Evolutionary conservation across 805 yeast genomes (phyloP).

Genomic region (Barnettozyma sp.): DNA sequence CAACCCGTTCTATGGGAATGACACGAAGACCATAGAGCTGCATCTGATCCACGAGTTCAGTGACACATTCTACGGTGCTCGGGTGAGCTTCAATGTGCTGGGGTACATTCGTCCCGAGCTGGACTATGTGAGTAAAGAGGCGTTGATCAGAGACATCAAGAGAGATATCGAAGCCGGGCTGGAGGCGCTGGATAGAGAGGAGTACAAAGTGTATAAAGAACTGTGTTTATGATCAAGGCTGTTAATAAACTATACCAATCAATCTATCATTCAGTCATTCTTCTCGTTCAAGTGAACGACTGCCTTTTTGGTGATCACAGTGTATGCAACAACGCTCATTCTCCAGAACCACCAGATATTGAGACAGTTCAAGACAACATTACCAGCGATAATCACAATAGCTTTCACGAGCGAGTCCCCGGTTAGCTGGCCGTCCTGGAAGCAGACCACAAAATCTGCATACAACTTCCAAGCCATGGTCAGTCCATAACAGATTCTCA

Average conservation of each 20-base stretch:
- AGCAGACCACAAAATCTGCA: conserved; percentile 34
- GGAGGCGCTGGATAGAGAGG: conserved; percentile 38
- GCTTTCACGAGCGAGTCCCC: conserved; percentile 27
- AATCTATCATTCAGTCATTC: background rate
- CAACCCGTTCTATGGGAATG: conserved; percentile 86
- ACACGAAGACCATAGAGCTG: conserved; percentile 76
- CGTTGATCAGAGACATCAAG: conserved; percentile 76
- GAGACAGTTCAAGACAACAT: conserved; percentile 50
- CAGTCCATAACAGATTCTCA: conserved; percentile 74
- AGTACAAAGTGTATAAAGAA: conserved; percentile 31
- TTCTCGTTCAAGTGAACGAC: conserved; percentile 9
- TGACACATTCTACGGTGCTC: conserved; percentile 75
- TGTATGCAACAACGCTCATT: conserved; percentile 60
- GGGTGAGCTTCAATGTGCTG: conserved; percentile 57
- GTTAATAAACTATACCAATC: too few relatives aligned
- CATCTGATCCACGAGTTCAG: conserved; percentile 74
- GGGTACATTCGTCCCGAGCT: conserved; percentile 92
- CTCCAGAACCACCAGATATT: conserved; percentile 75
- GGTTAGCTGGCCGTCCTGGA: conserved; percentile 37
- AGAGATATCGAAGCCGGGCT: conserved; percentile 68
- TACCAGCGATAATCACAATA: conserved; percentile 31
- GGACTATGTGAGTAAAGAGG: conserved; percentile 75
- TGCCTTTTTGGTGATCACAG: conserved; percentile 30
- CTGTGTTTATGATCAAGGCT: too few relatives aligned
- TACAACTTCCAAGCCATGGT: conserved; percentile 48